Base-by-base conservation (phyloP, 208 protist genomes). In the Trypanosoma platydactyli region DNA sequence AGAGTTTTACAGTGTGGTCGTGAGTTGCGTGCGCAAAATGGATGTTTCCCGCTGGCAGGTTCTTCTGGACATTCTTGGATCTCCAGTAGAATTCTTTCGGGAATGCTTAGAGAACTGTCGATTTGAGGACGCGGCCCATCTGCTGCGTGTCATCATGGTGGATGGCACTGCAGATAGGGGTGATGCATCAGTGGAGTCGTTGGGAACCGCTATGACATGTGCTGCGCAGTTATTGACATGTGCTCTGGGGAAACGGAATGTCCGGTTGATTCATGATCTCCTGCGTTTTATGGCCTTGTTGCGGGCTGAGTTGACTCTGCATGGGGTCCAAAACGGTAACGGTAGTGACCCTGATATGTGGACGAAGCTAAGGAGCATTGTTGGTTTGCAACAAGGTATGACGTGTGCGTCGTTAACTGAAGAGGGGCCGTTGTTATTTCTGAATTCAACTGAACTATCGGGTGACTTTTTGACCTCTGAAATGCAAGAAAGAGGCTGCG, bases 21-120 rank as follows among this genome's bases (percentile, higher is more conserved):
- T 89, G 1, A 81, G 73, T 6, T 92, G 84, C 40, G 51, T 92
- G 60, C 89, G 89, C 51, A 95, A 91, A 71, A 71, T 89, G 48
- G 89, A 92, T 53, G 69, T 81, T 16, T 78, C 73, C 12, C 71
- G 74, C 24, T 91, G 79, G 79, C 72, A 63, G 35, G 42, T 88
- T n/a, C 52, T 94, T 44, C 64, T 89, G 18, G 84, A 90, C 61
- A 71, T 87, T 51, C 57, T 94, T 4, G 88, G 88, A 27, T 70
- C 76, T 22, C 81, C 88, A 4, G 51, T 80, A 38, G 75, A 85
- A 22, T 44, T 94, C 42, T 94, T 81, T 62, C 58, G 70, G 13
- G 85, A 90, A 68, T 94, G 89, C 49, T 29, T 94, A 9, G 61
- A 83, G n/a, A 78, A 83, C 22, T 38, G 70, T 44, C 75, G 76